Base-by-base conservation (phyloP, 2,329 filamentous ascomycete genomes). In the Passalora sequoiae region DNA sequence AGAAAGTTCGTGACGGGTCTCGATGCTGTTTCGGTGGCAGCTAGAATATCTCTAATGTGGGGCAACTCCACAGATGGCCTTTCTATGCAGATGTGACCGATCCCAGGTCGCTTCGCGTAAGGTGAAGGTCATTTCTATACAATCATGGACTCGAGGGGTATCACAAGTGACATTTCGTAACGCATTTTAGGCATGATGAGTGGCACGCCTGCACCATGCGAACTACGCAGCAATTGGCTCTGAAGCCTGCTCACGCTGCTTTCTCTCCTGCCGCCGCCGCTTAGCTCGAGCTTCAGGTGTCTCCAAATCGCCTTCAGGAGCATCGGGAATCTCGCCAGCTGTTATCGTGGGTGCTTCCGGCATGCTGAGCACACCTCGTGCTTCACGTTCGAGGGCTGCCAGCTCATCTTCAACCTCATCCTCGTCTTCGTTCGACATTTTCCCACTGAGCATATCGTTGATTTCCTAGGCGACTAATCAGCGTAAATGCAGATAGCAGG, bases 321-420 rank as follows among this genome's bases (percentile, higher is more conserved):
- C 61, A 40, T 63, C 58, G 7, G 62, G 62, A 43, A 65, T 42
- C 16, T 58, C 51, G 12, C 43, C 52, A 21, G 54, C 43, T 17
- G 55, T 49, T 16, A 57, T 28, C 40, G 40, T 42, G 15, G 71
- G 69, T 24, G 66, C 63, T 44, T 67, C 60, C n/a, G 69, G 69
- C 25, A 73, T 52, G 16, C 38, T 51, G 4, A 54, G 47, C 25
- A 58, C 50, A 6, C 47, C 48, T 38, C 56, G 54, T 16, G 60
- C 57, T 60, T 89, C 81, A 29, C 72, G 73, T 65, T 89, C 85
- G 53, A 98, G 74, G 1, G 82, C 83, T 43, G 86, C 87, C 40
- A 98, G 73, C 69, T 98, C 92, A 60, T 96, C 89, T 64, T 98
- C 92, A 24, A 98, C 92, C 60, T 96, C 92, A 61, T 97, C 91